These are phyloP conservation scores for Rhynchospora tenuis DNA, from an alignment of 176 grass and related monocot species.

Conservation along the genomic window DNA sequence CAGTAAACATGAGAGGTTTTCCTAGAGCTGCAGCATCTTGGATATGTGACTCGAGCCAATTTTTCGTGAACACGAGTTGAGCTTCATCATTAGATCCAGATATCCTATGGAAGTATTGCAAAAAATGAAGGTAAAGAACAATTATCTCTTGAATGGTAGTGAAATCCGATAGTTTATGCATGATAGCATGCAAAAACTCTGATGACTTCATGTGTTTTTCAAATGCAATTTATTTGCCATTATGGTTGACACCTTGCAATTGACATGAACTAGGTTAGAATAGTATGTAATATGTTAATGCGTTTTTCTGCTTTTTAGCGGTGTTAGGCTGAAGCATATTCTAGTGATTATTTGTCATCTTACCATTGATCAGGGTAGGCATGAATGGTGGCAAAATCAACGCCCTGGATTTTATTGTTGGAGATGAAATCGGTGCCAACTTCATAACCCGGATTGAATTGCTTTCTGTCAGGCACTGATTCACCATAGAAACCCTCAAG, in stretches of 20 bases:
- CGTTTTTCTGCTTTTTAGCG: not conserved
- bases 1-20: conserved; percentile 64
- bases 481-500: conserved; percentile 81
- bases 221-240: not conserved
- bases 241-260: too few species aligned
- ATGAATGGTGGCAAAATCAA: conserved; percentile 81
- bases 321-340: too few species aligned
- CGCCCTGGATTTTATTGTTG: conserved; percentile 44
- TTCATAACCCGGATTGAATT: conserved; percentile 47
- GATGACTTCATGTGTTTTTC: not conserved
- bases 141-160: not conserved
- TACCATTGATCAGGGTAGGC: conserved; percentile 82
- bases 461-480: conserved; percentile 34
- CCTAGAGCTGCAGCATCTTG: conserved; percentile 38
- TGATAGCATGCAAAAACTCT: not conserved
- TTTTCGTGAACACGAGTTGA: conserved; percentile 51
- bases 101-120: conserved; percentile 26
- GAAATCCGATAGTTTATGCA: not conserved
- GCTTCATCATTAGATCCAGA: conserved; percentile 29
- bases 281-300: too few species aligned
- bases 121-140: not conserved
- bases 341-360: not conserved
- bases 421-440: conserved; percentile 85
- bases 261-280: not conserved
- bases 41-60: conserved; percentile 50